Evolutionary conservation across 1,284 basidiomycete genomes (phyloP), one percentile per base, ranked within the genome.

Genomic region (Austroboletus rostrupii): DNA sequence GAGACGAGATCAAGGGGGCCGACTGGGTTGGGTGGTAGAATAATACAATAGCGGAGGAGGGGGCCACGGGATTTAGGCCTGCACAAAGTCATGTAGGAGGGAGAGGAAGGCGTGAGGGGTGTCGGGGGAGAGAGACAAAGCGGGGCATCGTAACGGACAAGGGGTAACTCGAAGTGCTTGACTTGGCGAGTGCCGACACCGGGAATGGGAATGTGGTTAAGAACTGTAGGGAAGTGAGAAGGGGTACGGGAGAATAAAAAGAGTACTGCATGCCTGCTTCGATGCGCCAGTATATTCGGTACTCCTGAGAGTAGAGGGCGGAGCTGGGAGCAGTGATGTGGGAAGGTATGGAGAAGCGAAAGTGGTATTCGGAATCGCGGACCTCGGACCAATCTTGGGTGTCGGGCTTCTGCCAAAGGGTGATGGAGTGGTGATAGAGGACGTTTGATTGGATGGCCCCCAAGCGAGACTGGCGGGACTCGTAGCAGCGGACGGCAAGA

Each of bases 261-360:
- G 49, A 26, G 49, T 53, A 45, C 43, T 17, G 75, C 85, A 60
- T 57, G 85, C 89, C 77, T 54, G 87, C 89, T 72, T 92, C 90
- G 51, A 92, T 72, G 47, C 86, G 76, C 90, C 90, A 92, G 62
- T 80, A 81, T 61, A 86, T 81, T 40, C 83, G 76, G 66, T 90
- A 91, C 61, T 85, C 85, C 57, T 86, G 85, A 59, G 83, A 89
- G 51, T 82, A 77, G 21, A 69, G 60, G 21, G 81, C 78, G 43
- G 81, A 83, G 64, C 84, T 87, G 61, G 80, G 81, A 19, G 86
- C 87, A n/a, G 75, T 69, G 32, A 78, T 73, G 56, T 77, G 74
- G 50, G 77, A 65, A 23, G 90, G 89, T 19, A 92, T 57, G 44
- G 77, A 75, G 57, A 92, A 75, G 45, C 79, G 78, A 67, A 91